Percentiles rank a stretch among this genome's conserved stretches.
Conservation (phyloP, 305 asterid genomes). For the Fraxinus greggii region DNA sequence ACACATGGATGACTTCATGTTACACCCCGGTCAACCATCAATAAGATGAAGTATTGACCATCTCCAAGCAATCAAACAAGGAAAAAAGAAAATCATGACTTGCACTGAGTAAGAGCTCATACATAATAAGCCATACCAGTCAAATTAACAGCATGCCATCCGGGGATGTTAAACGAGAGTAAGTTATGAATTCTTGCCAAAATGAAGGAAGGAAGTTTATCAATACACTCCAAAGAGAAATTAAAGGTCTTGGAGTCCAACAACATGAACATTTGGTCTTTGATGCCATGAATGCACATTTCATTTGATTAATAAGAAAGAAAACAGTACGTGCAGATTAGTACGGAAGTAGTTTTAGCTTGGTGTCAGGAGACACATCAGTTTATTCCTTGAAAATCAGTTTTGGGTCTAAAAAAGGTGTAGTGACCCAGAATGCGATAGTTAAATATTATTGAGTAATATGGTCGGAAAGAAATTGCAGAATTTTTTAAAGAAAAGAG, state of each 20-base stretch:
- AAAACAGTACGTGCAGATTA: background rate
- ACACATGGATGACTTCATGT: background rate
- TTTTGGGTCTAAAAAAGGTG: background rate
- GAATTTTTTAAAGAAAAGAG: background rate
- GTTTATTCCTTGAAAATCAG: background rate
- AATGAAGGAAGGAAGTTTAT: background rate
- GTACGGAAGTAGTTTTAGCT: background rate
- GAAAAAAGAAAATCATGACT: background rate
- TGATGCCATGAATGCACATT: conserved; percentile 12
- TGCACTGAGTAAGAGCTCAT: background rate
- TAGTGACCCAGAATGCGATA: background rate
- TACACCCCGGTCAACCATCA: background rate
- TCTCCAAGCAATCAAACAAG: conserved; percentile 2
- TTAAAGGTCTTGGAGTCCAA: background rate
- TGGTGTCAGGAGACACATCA: background rate
- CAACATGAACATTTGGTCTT: conserved; percentile 2
- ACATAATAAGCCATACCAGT: background rate
- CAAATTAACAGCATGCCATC: background rate
- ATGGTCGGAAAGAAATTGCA: conserved; percentile 2
- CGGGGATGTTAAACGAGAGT: background rate
- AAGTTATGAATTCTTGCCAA: background rate
- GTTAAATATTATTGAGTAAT: background rate
- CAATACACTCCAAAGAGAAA: background rate
- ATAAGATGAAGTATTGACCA: background rate
- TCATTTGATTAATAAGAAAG: conserved; percentile 17